Base-by-base conservation (phyloP, 2,329 filamentous ascomycete genomes). In the Aspergillus sclerotialis region DNA sequence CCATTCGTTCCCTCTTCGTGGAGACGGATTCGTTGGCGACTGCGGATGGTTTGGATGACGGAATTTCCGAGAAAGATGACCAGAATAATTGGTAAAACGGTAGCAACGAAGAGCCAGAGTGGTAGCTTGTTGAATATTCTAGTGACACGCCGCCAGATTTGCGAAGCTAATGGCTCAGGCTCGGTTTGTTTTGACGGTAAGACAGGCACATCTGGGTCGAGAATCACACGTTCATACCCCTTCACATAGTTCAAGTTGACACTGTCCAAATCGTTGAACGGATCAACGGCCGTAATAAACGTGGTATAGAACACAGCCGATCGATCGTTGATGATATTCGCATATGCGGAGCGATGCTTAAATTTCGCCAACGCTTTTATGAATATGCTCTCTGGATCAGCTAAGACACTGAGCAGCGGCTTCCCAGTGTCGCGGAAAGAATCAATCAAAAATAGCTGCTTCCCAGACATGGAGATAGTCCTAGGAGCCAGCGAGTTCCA, bases 391-490 rank as follows among this genome's bases (percentile, higher is more conserved):
- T 82, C 74, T 0, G 82, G 80, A 45, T 94, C 89, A 5, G 89
- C 84, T 18, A 96, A 71, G 7, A 95, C 72, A 31, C 83, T 74
- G 13, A 96, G 73, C 7, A 96, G 68, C 0, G 89, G 86, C 26
- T 80, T 75, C n/a, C 77, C 80, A 1, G 86, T 94, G 42, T 85
- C 79, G 38, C 88, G 79, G 60, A 95, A 95, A 4, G 74, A 68
- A 64, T 96, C 90, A 39, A 92, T 83, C 36, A 79, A 79, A 58
- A 95, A 96, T 7, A 96, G 70, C 57, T 96, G 90, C 32, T 81
- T 73, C 4, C 90, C 90, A 0, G 87, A 94, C 53, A 77, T 80
- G 37, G 85, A 93, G 4, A 96, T 64, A 0, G 82, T 87, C 36
- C 83, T 74, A 1, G 87, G 81, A 28, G 87, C 90, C 3, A 96